Base-by-base conservation (phyloP, 1,284 basidiomycete species). In the Xerocomus nothofagi region DNA sequence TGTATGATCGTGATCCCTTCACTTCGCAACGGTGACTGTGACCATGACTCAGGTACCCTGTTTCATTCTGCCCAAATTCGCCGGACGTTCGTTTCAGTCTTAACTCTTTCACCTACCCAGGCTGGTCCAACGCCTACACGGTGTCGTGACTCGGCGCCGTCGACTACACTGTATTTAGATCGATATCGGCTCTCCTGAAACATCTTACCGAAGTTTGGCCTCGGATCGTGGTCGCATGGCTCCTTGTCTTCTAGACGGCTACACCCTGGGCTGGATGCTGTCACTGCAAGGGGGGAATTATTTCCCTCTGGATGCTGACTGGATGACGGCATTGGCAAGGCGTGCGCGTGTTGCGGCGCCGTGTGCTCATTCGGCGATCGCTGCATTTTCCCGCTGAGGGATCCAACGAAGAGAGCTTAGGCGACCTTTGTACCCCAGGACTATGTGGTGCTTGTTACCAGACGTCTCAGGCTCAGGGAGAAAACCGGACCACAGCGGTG, bases 21-120 rank as follows among this genome's bases (percentile, higher is more conserved):
- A 44, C 43, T 44, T 39, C 23, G 34, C 14, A 17, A 55, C 55
- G 21, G 55, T 30, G 52, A 58, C 46, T 56, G 54, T 58, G 51
- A 27, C 32, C 38, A 26, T 11, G 24, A n/a, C n/a, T n/a, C n/a
- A n/a, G n/a, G n/a, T n/a, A n/a, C n/a, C n/a, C 32, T 14, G 17
- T 29, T 23, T 9, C 21, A 9, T 15, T 29, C 18, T 31, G 17
- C 26, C 18, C 7, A 18, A 24, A 7, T 4, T 6, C 15, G 6
- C 27, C 10, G 3, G 6, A 31, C 12, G 3, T n/a, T 10, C 24
- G 3, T 20, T 45, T 15, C 12, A 12, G 23, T 9, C 9, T 9
- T 20, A 20, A 18, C 24, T 24, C 20, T 18, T 31, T 7, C 18
- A 38, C 33, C 7, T n/a, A 37, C 23, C 7, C 17, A 12, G 17